These are phyloP conservation scores for Ballota nigra DNA, from an alignment of 257 asterid species.

Conservation along the genomic window DNA sequence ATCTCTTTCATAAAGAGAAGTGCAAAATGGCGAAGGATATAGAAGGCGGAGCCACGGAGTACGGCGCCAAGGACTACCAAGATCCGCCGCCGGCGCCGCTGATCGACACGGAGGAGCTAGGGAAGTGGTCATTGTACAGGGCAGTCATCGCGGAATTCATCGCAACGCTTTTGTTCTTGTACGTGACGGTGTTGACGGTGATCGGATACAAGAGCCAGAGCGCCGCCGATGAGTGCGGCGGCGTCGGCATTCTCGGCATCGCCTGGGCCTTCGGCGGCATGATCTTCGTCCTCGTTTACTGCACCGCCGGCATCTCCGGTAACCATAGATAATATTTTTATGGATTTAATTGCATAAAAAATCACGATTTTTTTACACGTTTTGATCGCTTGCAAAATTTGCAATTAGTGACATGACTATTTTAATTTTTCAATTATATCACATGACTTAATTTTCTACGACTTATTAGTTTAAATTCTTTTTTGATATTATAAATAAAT, in stretches of 20 bases:
- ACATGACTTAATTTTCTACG: too few relatives aligned
- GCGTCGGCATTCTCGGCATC: conserved; percentile 64
- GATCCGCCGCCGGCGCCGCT: conserved; percentile 75
- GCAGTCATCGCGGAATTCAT: conserved; percentile 72
- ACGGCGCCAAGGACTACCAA: conserved; percentile 56
- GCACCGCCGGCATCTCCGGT: conserved; percentile 85
- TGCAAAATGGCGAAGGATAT: conserved; percentile 50
- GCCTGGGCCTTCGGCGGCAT: conserved; percentile 91
- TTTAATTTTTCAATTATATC: too few relatives aligned
- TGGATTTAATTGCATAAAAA: too few relatives aligned
- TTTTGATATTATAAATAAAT: too few relatives aligned
- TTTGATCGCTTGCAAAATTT: too few relatives aligned
- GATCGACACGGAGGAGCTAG: conserved; percentile 55
- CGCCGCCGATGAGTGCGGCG: not conserved
- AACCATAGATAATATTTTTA: not conserved
- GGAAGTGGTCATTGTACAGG: conserved; percentile 70
- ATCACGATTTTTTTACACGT: too few relatives aligned
- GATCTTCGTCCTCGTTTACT: conserved; percentile 77
- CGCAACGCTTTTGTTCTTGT: conserved; percentile 64
- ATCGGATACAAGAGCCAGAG: conserved; percentile 69
- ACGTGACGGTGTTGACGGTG: conserved; percentile 65
- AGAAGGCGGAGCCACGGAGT: conserved; percentile 46
- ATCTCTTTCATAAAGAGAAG: not conserved
- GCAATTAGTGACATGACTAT: too few relatives aligned
- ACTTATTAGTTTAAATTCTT: too few relatives aligned